Evolutionary conservation across 352 stramenopile genomes (phyloP), one percentile per base, ranked within the genome.

Genomic region (Phytophthora pluvialis): DNA sequence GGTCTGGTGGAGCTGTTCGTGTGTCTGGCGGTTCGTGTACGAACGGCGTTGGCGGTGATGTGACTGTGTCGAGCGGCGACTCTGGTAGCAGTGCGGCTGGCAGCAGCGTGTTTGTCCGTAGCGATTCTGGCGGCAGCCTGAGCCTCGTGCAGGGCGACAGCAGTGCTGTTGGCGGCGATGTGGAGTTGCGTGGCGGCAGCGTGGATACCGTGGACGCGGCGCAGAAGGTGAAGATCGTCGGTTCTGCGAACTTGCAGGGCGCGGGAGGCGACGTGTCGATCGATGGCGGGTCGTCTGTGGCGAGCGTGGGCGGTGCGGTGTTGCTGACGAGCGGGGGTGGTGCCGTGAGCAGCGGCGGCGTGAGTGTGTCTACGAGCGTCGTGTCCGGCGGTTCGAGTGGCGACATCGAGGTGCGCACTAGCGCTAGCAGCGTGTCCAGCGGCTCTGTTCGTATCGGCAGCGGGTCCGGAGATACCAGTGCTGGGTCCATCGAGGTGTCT

Each of bases 211-310:
- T 43, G 18, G 36, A 21, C 9, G 39, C 48, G 28, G 66, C 66
- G 15, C 66, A 70, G 38, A 67, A 70, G 29, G 45, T 73, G 43
- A 61, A 47, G 42, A 49, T 73, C 29, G n/a, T 58, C 21, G 65
- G 65, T 3, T 70, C 66, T 66, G 46, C 47, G 43, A 73, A 73
- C 54, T 31, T 25, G 29, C 66, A 65, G 38, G 66, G 66, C 25
- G 40, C 31, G 25, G 66, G 66, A 47, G 66, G 66, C 28, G 60
- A 73, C 51, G 60, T 73, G 60, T 66, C 60, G 21, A 52, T 69
- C 39, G 65, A 61, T 52, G 65, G 59, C 29, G 65, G 65, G 46
- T 69, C 52, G 18, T 73, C 64, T 50, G 35, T 29, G 9, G 21
- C 43, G 40, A 61, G 15, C 32, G 52, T 59, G 16, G 59, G 59